Evolutionary conservation across 192 early-diverging fungal species (phyloP), one percentile per base, ranked within the genome.

Genomic region (Diversispora eburnea): DNA sequence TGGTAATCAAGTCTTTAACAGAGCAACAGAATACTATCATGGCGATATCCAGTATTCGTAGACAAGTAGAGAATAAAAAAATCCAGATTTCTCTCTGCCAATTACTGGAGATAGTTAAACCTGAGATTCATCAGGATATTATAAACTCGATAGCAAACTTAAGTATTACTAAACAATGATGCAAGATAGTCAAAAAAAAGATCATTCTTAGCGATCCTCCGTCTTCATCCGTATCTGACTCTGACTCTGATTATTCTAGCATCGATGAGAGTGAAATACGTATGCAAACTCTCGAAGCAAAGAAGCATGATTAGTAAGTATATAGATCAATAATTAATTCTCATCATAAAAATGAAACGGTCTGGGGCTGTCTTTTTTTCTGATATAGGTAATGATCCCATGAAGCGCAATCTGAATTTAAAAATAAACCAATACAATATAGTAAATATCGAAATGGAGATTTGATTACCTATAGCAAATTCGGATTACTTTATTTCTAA

Each of bases 181-280:
- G n/a, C n/a, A n/a, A n/a, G n/a, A n/a, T n/a, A n/a, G n/a, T n/a
- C n/a, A 70, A 57, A 41, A 70, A 56, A 56, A 56, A 56, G 55
- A 56, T 49, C 42, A 48, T 48, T 67, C 45, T 67, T 48, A 67
- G 45, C 48, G 65, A 67, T 67, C 48, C 65, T 67, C 33, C 65
- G 65, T 67, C 65, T 67, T 67, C 65, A 67, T 67, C 65, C 45
- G 8, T 8, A 48, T 39, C 45, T 48, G 46, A 67, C 8, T 67
- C 65, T 3, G 45, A 46, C 65, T 67, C 65, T 67, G 65, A 67
- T 48, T 67, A 45, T 48, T 67, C 45, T 67, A 67, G n/a, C 45
- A 48, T 48, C 45, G 65, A 48, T 67, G 45, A 67, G 45, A 48
- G 20, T 67, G 65, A 48, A 48, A 67, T 67, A 48, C 45, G 25